phyloP scores from a whole-genome alignment of 164 flowering plant genomes.

The Vitis vinifera region DNA sequence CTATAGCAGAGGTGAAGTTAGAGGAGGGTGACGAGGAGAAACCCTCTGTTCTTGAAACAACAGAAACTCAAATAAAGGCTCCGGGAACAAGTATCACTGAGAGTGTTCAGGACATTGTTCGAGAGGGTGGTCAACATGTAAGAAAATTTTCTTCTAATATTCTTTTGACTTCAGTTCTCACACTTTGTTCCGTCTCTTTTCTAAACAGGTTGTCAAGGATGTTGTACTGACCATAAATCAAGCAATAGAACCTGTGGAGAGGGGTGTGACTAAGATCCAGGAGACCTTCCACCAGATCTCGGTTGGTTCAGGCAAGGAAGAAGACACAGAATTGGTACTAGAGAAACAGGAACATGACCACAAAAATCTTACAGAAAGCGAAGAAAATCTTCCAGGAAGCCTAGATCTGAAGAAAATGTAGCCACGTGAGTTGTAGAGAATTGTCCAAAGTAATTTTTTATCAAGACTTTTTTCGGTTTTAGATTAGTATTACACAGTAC shows the following conservation, averaged over 20 bases:
- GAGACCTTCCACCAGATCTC: constrained; percentile 59
- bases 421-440: too few relatives aligned
- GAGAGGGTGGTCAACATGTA: constrained; percentile 67
- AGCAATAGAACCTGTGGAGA: constrained; percentile 88
- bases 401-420: constrained; percentile 8
- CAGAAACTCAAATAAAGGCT: constrained; percentile 57
- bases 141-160: constrained; percentile 5
- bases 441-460: too few relatives aligned
- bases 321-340: constrained; percentile 31
- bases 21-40: constrained; percentile 45
- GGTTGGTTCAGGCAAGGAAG: constrained; percentile 30
- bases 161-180: too few relatives aligned
- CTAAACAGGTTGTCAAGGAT: constrained; percentile 76
- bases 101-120: constrained; percentile 78
- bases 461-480: too few relatives aligned
- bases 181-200: neutral
- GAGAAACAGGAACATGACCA: constrained; percentile 29
- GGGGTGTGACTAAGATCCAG: constrained; percentile 81
- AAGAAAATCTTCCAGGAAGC: neutral
- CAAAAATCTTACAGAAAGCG: too few relatives aligned
- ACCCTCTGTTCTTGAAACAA: constrained; percentile 48
- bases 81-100: constrained; percentile 82
- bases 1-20: constrained; percentile 36
- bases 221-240: constrained; percentile 85
- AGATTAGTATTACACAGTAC: too few relatives aligned